These are phyloP conservation scores for Fonsecaea monophora DNA, from an alignment of 2,329 filamentous ascomycete species.

Conservation along the genomic window DNA sequence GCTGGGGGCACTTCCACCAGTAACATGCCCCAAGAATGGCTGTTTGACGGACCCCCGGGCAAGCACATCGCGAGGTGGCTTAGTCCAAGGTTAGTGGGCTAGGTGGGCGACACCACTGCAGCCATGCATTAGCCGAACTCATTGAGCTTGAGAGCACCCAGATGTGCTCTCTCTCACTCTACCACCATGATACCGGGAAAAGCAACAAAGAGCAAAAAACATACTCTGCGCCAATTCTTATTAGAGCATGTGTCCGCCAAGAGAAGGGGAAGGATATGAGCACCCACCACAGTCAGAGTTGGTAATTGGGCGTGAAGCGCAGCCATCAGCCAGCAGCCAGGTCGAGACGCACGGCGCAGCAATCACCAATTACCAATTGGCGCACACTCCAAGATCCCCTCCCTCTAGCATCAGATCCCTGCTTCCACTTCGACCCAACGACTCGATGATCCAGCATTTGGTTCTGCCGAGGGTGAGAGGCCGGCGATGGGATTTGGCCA, in stretches of 20 bases:
- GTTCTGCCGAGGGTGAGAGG: conserved; percentile 13
- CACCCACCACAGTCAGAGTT: background rate
- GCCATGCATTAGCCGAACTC: conserved; percentile 14
- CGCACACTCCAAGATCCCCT: background rate
- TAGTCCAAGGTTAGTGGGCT: conserved; percentile 6
- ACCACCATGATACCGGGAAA: background rate
- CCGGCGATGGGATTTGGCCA: conserved; percentile 17
- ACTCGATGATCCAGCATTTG: background rate
- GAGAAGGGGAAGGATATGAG: background rate
- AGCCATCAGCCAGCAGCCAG: background rate
- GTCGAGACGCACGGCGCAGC: conserved; percentile 7
- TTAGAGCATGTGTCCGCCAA: background rate
- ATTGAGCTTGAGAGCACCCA: conserved; percentile 3
- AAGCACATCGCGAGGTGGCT: conserved; percentile 17
- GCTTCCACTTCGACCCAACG: background rate
- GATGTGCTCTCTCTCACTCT: background rate
- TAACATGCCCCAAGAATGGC: background rate
- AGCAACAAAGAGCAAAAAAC: background rate
- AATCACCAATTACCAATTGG: conserved; percentile 4
- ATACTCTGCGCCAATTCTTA: background rate
- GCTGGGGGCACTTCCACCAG: background rate
- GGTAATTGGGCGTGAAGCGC: background rate
- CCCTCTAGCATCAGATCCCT: conserved; percentile 2
- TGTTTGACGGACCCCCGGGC: conserved; percentile 5
- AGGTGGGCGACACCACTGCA: background rate